A percentile compares a stretch with the other conserved stretches of the same genome.
These are phyloP conservation scores for Arthromyces matolae DNA, from an alignment of 768 basidiomycete species.

Conservation along the genomic window DNA sequence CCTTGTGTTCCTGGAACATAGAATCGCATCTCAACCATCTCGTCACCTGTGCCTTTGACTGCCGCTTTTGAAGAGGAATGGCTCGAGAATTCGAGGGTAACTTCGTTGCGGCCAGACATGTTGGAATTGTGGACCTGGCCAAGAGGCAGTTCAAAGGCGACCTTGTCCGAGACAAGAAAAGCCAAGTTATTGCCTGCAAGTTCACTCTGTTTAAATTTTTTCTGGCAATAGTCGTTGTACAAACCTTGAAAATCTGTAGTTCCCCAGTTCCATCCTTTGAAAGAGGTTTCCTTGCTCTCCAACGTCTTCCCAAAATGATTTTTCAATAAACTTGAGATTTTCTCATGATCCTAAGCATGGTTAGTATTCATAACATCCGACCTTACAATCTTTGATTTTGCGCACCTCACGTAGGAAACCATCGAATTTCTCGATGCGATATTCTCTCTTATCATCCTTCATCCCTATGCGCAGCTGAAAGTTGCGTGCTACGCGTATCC, in stretches of 20 bases:
- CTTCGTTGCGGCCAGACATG: slow-evolving; percentile 95
- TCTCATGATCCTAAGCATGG: slow-evolving; percentile 79
- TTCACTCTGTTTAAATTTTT: background rate
- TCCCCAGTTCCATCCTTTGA: slow-evolving; percentile 99
- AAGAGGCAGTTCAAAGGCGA: slow-evolving; percentile 87
- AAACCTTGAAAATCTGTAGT: slow-evolving; percentile 89
- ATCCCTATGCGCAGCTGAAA: slow-evolving; percentile 87
- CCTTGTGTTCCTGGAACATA: slow-evolving; percentile 83
- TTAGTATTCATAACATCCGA: background rate
- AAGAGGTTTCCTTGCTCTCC: slow-evolving; percentile 80
- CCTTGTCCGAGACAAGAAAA: slow-evolving; percentile 85
- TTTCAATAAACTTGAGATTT: slow-evolving; percentile 74
- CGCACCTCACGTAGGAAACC: slow-evolving; percentile 88
- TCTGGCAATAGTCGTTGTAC: slow-evolving; percentile 3
- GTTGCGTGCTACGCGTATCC: slow-evolving; percentile 88
- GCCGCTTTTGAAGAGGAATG: slow-evolving; percentile 38
- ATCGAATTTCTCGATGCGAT: slow-evolving; percentile 82
- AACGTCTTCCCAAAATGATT: slow-evolving; percentile 83
- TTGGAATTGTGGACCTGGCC: slow-evolving; percentile 91
- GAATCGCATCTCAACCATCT: slow-evolving; percentile 95
- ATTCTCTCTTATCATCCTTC: slow-evolving; percentile 46
- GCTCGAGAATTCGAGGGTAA: slow-evolving; percentile 90
- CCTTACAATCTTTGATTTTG: slow-evolving; percentile 2
- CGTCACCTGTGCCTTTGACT: slow-evolving; percentile 56
- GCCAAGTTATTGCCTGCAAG: slow-evolving; percentile 80